Conservation (phyloP, 2,329 filamentous ascomycete species). For the Magnaporthiopsis incrustans region DNA sequence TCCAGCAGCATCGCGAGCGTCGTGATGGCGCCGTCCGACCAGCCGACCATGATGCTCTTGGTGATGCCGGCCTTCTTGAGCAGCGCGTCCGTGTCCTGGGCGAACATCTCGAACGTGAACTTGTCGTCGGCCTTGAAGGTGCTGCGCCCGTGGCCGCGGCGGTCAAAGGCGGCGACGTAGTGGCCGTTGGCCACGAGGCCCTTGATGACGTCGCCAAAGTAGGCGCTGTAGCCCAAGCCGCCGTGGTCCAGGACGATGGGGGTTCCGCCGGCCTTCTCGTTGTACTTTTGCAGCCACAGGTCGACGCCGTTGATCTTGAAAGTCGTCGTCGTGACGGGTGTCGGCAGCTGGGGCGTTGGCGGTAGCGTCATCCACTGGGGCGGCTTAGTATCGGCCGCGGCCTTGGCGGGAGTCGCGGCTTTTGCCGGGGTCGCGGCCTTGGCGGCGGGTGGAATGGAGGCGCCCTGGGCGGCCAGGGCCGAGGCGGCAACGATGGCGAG, state of each 20-base stretch:
- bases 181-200: slow-evolving; percentile 23
- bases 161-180: slow-evolving; percentile 32
- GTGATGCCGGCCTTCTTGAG: slow-evolving; percentile 22
- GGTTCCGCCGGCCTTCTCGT: slow-evolving; percentile 21
- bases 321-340: slow-evolving; percentile 21
- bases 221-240: slow-evolving; percentile 32
- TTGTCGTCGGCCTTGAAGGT: slow-evolving; percentile 25
- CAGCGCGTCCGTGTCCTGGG: slow-evolving; percentile 25
- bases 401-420: too few species aligned
- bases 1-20: slow-evolving; percentile 28
- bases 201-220: slow-evolving; percentile 29
- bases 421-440: slow-evolving; percentile 30
- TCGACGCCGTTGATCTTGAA: slow-evolving; percentile 27
- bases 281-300: slow-evolving; percentile 34
- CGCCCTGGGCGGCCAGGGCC: background rate
- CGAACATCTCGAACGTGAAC: slow-evolving; percentile 31
- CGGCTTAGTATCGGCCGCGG: too few species aligned
- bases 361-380: slow-evolving; percentile 25
- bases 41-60: slow-evolving; percentile 28
- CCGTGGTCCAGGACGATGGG: slow-evolving; percentile 32
- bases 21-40: slow-evolving; percentile 32
- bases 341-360: slow-evolving; percentile 27
- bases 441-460: background rate
- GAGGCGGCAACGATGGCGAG: background rate
- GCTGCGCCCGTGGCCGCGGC: slow-evolving; percentile 32